These are phyloP conservation scores for Chaetothyriales sp. DNA, from an alignment of 2,329 filamentous ascomycete species.

Conservation along the genomic window DNA sequence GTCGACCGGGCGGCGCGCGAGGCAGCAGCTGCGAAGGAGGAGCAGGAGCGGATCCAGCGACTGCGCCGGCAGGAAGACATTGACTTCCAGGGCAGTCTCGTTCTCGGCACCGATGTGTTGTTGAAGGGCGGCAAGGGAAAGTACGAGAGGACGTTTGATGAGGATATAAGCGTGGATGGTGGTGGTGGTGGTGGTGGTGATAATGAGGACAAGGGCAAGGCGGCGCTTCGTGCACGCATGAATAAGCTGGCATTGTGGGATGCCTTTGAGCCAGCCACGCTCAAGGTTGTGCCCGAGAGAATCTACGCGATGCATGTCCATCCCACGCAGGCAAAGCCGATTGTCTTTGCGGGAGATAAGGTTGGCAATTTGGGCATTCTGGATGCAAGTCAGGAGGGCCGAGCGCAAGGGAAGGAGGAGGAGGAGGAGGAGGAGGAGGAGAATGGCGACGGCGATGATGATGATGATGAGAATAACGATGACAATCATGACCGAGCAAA, in stretches of 20 bases:
- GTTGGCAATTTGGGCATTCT: slow-evolving; percentile 81
- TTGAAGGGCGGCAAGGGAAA: slow-evolving; percentile 55
- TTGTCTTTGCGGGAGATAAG: slow-evolving; percentile 91
- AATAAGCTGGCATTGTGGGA: slow-evolving; percentile 64
- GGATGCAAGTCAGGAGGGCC: slow-evolving; percentile 59
- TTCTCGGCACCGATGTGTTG: slow-evolving; percentile 46
- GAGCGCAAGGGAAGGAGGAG: slow-evolving; percentile 30
- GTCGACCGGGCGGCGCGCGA: slow-evolving; percentile 54
- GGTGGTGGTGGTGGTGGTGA: slow-evolving; percentile 64
- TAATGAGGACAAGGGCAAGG: no score
- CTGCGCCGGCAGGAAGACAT: slow-evolving; percentile 52
- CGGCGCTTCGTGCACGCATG: slow-evolving; percentile 58
- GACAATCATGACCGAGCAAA: slow-evolving; percentile 32
- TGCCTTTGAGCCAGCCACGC: slow-evolving; percentile 69
- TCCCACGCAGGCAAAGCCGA: slow-evolving; percentile 66
- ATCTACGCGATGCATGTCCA: slow-evolving; percentile 82
- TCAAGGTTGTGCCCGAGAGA: slow-evolving; percentile 79
- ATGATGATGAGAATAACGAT: slow-evolving; percentile 47
- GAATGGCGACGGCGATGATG: slow-evolving; percentile 32
- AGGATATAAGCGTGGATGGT: slow-evolving; percentile 52
- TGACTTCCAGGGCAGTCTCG: slow-evolving; percentile 62
- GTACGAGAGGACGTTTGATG: slow-evolving; percentile 68
- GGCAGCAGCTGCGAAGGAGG: slow-evolving; percentile 52
- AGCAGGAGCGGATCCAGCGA: slow-evolving; percentile 44
- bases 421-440: slow-evolving; percentile 50